These are phyloP conservation scores for Pichia nakasei DNA, from an alignment of 805 yeast species.

Conservation along the genomic window DNA sequence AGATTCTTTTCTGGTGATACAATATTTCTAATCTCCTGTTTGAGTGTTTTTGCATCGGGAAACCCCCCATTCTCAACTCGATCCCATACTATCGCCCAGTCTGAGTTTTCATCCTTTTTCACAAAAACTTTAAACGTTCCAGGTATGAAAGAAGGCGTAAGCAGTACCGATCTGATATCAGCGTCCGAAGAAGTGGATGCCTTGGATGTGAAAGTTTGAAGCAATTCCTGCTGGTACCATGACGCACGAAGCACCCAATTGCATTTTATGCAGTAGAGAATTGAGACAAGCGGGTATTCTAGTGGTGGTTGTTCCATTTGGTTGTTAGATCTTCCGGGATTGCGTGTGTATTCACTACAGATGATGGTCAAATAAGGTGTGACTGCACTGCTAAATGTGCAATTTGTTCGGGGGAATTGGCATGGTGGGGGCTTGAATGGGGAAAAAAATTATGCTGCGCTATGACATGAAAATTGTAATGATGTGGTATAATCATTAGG, in stretches of 20 bases:
- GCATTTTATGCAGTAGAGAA: constrained; percentile 73
- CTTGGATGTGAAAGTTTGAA: constrained; percentile 57
- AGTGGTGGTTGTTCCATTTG: constrained; percentile 8
- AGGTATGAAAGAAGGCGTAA: constrained; percentile 35
- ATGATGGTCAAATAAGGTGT: no score
- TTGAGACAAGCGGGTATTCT: constrained; percentile 51
- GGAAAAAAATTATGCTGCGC: no score
- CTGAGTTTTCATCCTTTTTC: constrained; percentile 24
- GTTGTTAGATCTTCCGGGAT: no score
- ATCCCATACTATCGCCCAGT: constrained; percentile 46
- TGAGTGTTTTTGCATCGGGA: constrained; percentile 77
- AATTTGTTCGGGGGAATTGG: no score
- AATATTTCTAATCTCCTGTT: constrained; percentile 53
- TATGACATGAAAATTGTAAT: no score
- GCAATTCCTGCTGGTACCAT: constrained; percentile 78
- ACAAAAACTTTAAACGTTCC: constrained; percentile 58
- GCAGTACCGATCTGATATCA: constrained; percentile 40
- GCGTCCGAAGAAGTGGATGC: constrained; percentile 25
- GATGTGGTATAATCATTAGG: no score
- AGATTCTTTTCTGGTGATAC: constrained; percentile 46
- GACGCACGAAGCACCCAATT: constrained; percentile 84
- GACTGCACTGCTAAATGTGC: no score
- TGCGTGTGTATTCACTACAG: no score
- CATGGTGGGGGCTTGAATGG: no score
- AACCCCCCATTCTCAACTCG: constrained; percentile 60